A percentile compares a stretch with the other conserved stretches of the same genome.
These are phyloP conservation scores for Euptelea pleiosperma DNA, from an alignment of 164 flowering plant species.

Conservation along the genomic window DNA sequence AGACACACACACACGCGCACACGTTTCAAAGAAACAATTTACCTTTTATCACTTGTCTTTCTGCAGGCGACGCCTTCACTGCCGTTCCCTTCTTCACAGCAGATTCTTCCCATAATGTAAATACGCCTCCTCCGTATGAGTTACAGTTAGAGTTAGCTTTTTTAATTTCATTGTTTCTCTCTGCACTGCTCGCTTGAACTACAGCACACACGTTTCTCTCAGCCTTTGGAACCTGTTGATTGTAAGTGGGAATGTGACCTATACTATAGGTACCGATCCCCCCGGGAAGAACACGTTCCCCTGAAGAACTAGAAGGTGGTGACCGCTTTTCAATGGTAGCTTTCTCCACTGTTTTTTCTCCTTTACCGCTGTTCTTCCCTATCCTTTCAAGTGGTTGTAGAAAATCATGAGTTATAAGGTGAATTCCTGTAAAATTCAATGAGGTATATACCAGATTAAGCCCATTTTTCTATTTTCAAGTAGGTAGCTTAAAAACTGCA, in stretches of 20 bases:
- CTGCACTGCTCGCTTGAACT: slow-evolving; percentile 41
- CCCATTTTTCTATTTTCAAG: no score
- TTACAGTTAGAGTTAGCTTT: slow-evolving; percentile 44
- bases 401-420: slow-evolving; percentile 76
- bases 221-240: slow-evolving; percentile 50
- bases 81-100: no score
- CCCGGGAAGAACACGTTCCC: slow-evolving; percentile 77
- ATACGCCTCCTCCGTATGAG: slow-evolving; percentile 63
- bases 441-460: no score
- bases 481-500: no score
- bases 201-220: slow-evolving; percentile 49
- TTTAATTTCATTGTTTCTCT: slow-evolving; percentile 44
- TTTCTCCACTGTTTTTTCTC: slow-evolving; percentile 31
- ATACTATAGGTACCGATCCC: slow-evolving; percentile 92
- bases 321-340: slow-evolving; percentile 37
- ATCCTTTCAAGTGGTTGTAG: slow-evolving; percentile 66
- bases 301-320: slow-evolving; percentile 32
- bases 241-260: slow-evolving; percentile 57
- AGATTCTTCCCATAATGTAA: slow-evolving; percentile 86
- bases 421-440: slow-evolving; percentile 40
- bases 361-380: slow-evolving; percentile 41
- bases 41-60: no score
- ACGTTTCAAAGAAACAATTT: no score
- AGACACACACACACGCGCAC: no score
- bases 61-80: no score